A percentile compares a stretch with the other conserved stretches of the same genome.
Conservation (phyloP, 164 flowering plant genomes). For the Buxus sempervirens region DNA sequence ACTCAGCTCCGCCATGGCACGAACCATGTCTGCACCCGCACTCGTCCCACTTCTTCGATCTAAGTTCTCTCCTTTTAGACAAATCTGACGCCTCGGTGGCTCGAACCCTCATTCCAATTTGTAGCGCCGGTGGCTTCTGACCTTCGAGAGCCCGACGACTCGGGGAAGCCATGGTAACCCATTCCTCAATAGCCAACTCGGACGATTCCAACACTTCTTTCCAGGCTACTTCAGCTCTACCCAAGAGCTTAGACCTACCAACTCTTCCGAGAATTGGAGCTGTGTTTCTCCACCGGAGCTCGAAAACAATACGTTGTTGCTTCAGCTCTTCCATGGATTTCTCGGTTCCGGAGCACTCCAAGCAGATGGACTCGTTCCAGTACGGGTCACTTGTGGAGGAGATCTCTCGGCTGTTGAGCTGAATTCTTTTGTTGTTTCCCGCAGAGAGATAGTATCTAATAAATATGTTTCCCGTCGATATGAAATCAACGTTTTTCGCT, state of each 20-base stretch:
- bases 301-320: conserved; percentile 46
- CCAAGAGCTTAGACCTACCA: conserved; percentile 44
- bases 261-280: conserved; percentile 27
- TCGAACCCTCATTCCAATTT: conserved; percentile 19
- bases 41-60: conserved; percentile 12
- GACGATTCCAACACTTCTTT: conserved; percentile 39
- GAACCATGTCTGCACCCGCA: conserved; percentile 26
- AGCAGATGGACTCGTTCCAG: conserved; percentile 50
- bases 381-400: conserved; percentile 24
- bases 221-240: conserved; percentile 58
- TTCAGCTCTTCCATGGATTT: conserved; percentile 33
- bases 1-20: conserved; percentile 17
- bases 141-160: conserved; percentile 5
- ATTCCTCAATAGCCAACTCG: conserved; percentile 41
- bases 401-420: conserved; percentile 43
- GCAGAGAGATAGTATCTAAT: conserved; percentile 55
- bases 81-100: background rate
- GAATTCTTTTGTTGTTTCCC: conserved; percentile 38
- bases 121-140: conserved; percentile 22
- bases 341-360: conserved; percentile 43
- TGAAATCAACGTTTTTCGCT: conserved; percentile 50
- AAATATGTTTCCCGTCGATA: conserved; percentile 29
- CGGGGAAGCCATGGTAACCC: conserved; percentile 24
- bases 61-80: background rate
- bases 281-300: conserved; percentile 50